Conservation (phyloP, 768 basidiomycete genomes). For the Chalciporus piperatus region DNA sequence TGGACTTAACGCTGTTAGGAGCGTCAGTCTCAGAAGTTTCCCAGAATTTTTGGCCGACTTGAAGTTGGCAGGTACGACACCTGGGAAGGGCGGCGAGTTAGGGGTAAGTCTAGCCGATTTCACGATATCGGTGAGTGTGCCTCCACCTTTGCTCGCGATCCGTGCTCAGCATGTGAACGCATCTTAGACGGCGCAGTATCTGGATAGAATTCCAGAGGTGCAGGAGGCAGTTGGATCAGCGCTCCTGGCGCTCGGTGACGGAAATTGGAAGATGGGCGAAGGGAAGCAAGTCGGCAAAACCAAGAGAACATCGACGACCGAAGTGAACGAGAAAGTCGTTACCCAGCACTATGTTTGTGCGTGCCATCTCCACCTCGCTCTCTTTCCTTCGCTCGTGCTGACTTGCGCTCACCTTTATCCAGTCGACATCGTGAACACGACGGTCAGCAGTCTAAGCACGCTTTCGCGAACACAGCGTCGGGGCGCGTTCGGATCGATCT, state of each 20-base stretch:
- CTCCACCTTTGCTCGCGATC: neutral
- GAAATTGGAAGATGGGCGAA: conserved; percentile 92
- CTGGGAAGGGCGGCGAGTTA: conserved; percentile 54
- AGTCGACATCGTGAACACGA: conserved; percentile 77
- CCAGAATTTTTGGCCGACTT: conserved; percentile 81
- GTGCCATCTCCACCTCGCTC: conserved; percentile 24
- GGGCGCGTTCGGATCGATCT: conserved; percentile 68
- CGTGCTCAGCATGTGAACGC: neutral
- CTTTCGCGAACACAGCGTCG: conserved; percentile 62
- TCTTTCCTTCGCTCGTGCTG: neutral
- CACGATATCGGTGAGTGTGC: conserved; percentile 44
- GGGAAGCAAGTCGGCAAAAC: conserved; percentile 62
- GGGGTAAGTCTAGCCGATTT: conserved; percentile 66
- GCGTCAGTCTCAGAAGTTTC: conserved; percentile 75
- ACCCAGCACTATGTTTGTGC: conserved; percentile 75
- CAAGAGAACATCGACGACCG: conserved; percentile 37
- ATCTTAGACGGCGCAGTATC: conserved; percentile 61
- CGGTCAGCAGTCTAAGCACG: conserved; percentile 56
- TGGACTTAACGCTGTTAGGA: conserved; percentile 58
- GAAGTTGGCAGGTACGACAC: conserved; percentile 53
- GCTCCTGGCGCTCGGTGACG: conserved; percentile 72
- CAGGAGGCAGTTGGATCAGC: conserved; percentile 64
- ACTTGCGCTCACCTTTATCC: neutral
- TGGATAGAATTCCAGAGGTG: conserved; percentile 70
- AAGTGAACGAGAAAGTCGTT: conserved; percentile 56